Conservation (phyloP, 2,329 filamentous ascomycete genomes). For the Thelonectria discophora region DNA sequence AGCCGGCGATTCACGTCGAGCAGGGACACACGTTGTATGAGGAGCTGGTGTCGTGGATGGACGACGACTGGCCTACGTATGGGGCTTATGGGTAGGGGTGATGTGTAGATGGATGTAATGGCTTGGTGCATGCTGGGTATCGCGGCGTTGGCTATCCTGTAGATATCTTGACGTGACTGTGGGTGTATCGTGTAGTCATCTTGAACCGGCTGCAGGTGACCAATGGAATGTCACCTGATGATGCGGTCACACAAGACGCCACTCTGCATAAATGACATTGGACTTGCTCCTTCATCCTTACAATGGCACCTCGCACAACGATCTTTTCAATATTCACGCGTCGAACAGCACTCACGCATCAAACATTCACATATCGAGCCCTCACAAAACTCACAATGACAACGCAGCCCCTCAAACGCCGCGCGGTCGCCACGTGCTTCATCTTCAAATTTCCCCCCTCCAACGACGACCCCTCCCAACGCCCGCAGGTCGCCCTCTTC, state of each 20-base stretch:
- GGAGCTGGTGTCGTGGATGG: conserved; percentile 51
- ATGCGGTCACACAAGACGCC: background rate
- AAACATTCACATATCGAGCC: background rate
- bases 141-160: too few relatives aligned
- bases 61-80: conserved; percentile 48
- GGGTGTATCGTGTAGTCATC: too few relatives aligned
- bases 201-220: too few relatives aligned
- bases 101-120: background rate
- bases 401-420: conserved; percentile 39
- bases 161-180: background rate
- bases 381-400: conserved; percentile 29
- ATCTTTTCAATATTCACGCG: conserved; percentile 2
- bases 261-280: too few relatives aligned
- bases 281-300: too few relatives aligned
- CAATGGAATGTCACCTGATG: conserved; percentile 14
- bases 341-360: background rate
- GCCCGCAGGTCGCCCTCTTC: conserved; percentile 67
- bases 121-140: too few relatives aligned
- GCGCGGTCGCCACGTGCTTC: conserved; percentile 60
- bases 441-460: conserved; percentile 55
- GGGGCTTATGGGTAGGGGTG: conserved; percentile 39
- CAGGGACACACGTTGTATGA: conserved; percentile 47
- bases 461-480: conserved; percentile 44
- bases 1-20: conserved; percentile 42
- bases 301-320: too few relatives aligned